Base-by-base conservation (phyloP, 2,329 filamentous ascomycete species). In the Ophiostoma sp. region DNA sequence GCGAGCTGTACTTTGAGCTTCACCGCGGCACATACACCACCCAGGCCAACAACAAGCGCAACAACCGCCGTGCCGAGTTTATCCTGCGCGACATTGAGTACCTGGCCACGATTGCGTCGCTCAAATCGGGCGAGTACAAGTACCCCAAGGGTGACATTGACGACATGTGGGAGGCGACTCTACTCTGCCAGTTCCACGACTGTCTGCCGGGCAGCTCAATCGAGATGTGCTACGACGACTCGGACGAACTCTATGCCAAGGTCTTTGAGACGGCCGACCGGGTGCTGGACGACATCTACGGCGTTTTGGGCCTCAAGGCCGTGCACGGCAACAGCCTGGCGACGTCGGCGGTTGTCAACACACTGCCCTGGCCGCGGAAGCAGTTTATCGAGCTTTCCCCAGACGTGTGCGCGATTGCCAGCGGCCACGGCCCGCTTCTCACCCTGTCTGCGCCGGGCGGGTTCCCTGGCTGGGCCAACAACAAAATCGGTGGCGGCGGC, bases 171-270 rank as follows among this genome's bases (percentile, higher is more conserved):
- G 94, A 98, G 81, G 85, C 86, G 70, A 90, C 94, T 3, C 84
- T 98, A 33, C 86, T 98, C 35, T 98, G 94, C 74, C 95, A 99
- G 76, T 99, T 99, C 84, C 95, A 99, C 74, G 95, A 99, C 78
- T 98, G 95, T 78, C 84, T 99, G 68, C 95, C 95, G 0, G 95
- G 95, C 70, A 97, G 93, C 77, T 92, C 89, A 44, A 98, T 99
- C 75, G 94, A 96, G 79, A 97, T 98, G 93, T 97, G 93, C 79
- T 98, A 98, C 76, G 92, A 96, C 78, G 95, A 99, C 77, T 96
- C 94, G 3, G 91, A 97, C 77, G 86, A 89, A 85, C 84, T 97
- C 7, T 99, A 99, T 77, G 90, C 87, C 1, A 84, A 92, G 74
- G 87, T 97, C 2, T 97, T 96, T 77, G 82, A 89, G 74, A 93